These are phyloP conservation scores for Esteya vermicola DNA, from an alignment of 2,329 filamentous ascomycete species.

Conservation along the genomic window DNA sequence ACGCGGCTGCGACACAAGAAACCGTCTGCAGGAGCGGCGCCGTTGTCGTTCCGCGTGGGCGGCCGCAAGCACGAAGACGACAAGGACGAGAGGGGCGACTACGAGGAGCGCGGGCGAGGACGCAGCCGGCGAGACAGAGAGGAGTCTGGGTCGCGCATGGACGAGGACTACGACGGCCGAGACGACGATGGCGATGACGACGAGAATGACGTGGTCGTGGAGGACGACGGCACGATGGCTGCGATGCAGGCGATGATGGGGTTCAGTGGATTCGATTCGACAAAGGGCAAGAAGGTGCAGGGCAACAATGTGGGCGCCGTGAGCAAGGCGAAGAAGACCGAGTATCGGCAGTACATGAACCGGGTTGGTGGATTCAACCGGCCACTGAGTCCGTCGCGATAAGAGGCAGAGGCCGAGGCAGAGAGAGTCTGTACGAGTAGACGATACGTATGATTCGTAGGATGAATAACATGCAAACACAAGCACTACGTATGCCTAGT, in stretches of 20 bases:
- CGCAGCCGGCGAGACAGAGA: not conserved
- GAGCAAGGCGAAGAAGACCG: constrained; percentile 82
- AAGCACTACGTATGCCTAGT: too few species aligned
- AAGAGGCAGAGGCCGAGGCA: not conserved
- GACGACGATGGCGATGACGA: constrained; percentile 12
- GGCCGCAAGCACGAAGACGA: constrained; percentile 13
- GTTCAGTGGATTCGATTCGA: constrained; percentile 71
- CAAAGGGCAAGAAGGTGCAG: constrained; percentile 75
- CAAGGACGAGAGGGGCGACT: constrained; percentile 15
- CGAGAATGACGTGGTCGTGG: constrained; percentile 36
- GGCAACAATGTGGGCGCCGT: constrained; percentile 78
- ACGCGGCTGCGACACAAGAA: constrained; percentile 4
- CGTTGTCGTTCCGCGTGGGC: constrained; percentile 9
- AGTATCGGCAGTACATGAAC: constrained; percentile 97
- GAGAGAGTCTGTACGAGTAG: not conserved
- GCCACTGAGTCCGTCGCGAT: constrained; percentile 48
- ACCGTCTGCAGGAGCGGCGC: not conserved
- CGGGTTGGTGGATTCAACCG: constrained; percentile 69
- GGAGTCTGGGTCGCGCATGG: not conserved
- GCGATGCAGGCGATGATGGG: constrained; percentile 82
- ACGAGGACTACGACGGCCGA: not conserved
- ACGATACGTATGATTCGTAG: too few species aligned
- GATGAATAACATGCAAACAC: not conserved
- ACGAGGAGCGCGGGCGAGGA: not conserved
- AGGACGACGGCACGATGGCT: constrained; percentile 52